Base-by-base conservation (phyloP, 192 early-diverging fungal species). In the Rhizophagus prolifer region DNA sequence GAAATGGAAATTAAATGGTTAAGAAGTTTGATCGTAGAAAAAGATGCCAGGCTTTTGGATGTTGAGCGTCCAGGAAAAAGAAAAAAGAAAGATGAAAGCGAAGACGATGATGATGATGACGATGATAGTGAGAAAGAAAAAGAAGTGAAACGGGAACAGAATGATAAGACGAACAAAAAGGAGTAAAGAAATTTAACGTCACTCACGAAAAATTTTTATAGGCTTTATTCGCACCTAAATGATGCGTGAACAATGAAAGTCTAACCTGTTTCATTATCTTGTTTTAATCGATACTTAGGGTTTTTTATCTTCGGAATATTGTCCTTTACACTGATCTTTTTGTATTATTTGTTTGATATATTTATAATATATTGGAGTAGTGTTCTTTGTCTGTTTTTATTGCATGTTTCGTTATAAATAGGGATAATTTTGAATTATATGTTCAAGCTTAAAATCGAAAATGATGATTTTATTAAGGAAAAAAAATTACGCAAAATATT, bases 1-100 rank as follows among this genome's bases (percentile, higher is more conserved):
- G 95, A 96, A 82, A 92, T 93, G 80, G 97, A 99, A 83, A 93
- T 94, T 74, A 94, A 91, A 72, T 97, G 96, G 95, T 83, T 99
- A 71, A 84, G 94, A 58, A 87, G 91, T 63, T 84, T 96, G 67
- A 87, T 95, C 70, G 90, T 90, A 0, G 93, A 95, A 78, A 89
- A 90, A 80, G 89, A 91, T 73, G 85, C 89, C 3, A 79, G 80
- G 46, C 66, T 78, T 26, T 59, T 78, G 59, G 77, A 78, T 63
- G 31, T 72, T 13, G 47, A 72, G 9, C 44, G 70, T 16, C 70
- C 70, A 44, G 70, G 38, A 10, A 72, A 72, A 58, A n/a, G 21
- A 25, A 9, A 14, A 41, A 70, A 70, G 28, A 34, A 34, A 23
- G 41, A 46, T 44, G 68, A 70, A 44, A 34, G 41, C 3, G 41